Conservation (phyloP, 2,329 filamentous ascomycete species). For the Penicillium sp. region DNA sequence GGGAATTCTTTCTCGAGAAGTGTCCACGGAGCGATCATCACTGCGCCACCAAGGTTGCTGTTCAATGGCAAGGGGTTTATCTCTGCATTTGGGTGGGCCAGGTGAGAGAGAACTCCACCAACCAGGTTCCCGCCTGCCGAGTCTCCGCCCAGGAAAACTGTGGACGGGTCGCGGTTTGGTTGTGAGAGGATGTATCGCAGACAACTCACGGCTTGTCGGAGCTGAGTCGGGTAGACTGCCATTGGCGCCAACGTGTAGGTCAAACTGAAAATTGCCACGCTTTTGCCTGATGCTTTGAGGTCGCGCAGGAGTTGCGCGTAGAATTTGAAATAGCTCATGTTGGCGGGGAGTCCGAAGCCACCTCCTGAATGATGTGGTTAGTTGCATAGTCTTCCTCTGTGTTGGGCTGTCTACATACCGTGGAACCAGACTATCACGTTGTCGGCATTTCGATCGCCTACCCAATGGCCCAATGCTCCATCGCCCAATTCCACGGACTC, state of each 20-base stretch:
- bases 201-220: constrained; percentile 43
- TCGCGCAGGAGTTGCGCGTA: constrained; percentile 46
- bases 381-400: background rate
- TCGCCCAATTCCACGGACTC: constrained; percentile 34
- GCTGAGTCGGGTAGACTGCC: constrained; percentile 46
- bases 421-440: constrained; percentile 44
- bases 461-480: constrained; percentile 41
- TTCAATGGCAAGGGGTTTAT: constrained; percentile 46
- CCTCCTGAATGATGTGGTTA: constrained; percentile 45
- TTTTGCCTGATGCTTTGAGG: constrained; percentile 45
- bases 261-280: constrained; percentile 54
- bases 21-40: constrained; percentile 61
- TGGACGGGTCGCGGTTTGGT: constrained; percentile 36
- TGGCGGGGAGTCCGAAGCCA: constrained; percentile 55
- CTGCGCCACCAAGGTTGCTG: constrained; percentile 49
- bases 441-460: constrained; percentile 38
- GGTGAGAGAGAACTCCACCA: constrained; percentile 41
- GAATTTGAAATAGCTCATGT: constrained; percentile 51
- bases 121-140: constrained; percentile 48
- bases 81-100: constrained; percentile 56
- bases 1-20: constrained; percentile 50
- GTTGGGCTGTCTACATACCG: constrained; percentile 23
- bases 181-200: constrained; percentile 42
- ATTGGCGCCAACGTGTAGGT: constrained; percentile 58
- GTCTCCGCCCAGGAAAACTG: constrained; percentile 46